Conservation (phyloP, 371 early-diverging fungal species). For the Mortierella sp. region DNA sequence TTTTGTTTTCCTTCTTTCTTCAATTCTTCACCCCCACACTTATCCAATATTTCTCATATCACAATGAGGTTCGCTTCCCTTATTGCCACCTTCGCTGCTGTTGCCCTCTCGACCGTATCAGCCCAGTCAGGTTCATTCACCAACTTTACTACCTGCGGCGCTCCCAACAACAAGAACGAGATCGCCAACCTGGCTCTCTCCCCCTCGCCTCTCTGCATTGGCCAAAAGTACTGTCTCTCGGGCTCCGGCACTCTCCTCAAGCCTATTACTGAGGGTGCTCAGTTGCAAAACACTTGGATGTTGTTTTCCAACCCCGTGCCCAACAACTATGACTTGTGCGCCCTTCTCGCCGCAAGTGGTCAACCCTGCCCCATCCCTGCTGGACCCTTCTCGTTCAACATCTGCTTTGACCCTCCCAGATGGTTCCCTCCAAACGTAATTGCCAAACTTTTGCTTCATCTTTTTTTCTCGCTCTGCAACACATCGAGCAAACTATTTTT, state of each 20-base stretch:
- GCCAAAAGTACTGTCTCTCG: not conserved
- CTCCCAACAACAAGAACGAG: not conserved
- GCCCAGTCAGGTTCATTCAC: not conserved
- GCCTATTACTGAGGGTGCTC: not conserved
- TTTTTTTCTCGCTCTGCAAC: no score
- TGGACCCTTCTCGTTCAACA: not conserved
- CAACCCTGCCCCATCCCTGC: not conserved
- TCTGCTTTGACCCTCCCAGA: no score
- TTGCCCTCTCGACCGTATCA: not conserved
- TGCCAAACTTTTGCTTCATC: no score
- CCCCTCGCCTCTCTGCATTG: not conserved
- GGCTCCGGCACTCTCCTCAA: not conserved
- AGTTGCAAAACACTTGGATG: no score
- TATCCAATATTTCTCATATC: not conserved
- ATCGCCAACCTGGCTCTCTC: not conserved
- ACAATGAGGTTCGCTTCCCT: not conserved
- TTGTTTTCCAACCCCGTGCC: no score
- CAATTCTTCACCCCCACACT: not conserved
- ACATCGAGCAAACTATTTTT: no score
- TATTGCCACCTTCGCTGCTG: not conserved
- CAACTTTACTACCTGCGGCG: not conserved
- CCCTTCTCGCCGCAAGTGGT: not conserved
- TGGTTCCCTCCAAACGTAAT: no score
- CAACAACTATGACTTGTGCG: not conserved
- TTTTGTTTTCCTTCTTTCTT: not conserved